These are phyloP conservation scores for Pythium scleroteichum DNA, from an alignment of 352 stramenopile genomes.

Conservation along the genomic window DNA sequence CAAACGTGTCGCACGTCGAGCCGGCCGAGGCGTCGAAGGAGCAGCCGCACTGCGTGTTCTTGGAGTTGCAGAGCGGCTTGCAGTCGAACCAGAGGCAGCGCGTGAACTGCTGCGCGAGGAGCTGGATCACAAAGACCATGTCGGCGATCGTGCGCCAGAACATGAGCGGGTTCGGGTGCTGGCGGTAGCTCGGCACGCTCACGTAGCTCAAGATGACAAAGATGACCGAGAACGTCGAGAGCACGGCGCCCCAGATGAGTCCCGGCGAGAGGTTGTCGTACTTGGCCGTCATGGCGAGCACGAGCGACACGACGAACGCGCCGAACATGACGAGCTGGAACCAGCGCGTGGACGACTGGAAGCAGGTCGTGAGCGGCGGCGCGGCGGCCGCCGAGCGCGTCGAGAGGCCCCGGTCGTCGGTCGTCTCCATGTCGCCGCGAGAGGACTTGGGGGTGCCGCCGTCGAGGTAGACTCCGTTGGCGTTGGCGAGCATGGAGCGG, in stretches of 20 bases:
- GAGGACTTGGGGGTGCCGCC: conserved; percentile 24
- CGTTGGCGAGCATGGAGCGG: neutral
- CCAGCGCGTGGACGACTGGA: conserved; percentile 77
- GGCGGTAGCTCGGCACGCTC: conserved; percentile 75
- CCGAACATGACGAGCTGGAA: conserved; percentile 88
- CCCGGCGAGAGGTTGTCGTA: conserved; percentile 83
- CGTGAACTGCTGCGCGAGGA: conserved; percentile 81
- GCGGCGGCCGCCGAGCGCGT: neutral
- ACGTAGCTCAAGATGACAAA: conserved; percentile 86
- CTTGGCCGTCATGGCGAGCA: conserved; percentile 52
- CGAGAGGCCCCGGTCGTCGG: neutral
- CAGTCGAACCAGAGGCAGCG: conserved; percentile 82
- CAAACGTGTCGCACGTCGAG: conserved; percentile 71
- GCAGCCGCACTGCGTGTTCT: conserved; percentile 79
- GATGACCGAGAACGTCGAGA: conserved; percentile 84
- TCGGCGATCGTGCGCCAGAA: conserved; percentile 89
- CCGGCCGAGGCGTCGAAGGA: conserved; percentile 42
- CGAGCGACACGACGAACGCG: conserved; percentile 63
- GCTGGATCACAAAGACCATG: conserved; percentile 79
- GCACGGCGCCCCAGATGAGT: conserved; percentile 82
- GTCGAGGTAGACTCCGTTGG: conserved; percentile 21
- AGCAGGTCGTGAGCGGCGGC: conserved; percentile 44
- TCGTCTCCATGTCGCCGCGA: neutral
- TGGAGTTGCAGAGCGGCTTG: conserved; percentile 66
- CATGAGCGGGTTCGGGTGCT: conserved; percentile 87